These are phyloP conservation scores for Golubevia sp. DNA, from an alignment of 1,284 basidiomycete genomes.

Conservation along the genomic window DNA sequence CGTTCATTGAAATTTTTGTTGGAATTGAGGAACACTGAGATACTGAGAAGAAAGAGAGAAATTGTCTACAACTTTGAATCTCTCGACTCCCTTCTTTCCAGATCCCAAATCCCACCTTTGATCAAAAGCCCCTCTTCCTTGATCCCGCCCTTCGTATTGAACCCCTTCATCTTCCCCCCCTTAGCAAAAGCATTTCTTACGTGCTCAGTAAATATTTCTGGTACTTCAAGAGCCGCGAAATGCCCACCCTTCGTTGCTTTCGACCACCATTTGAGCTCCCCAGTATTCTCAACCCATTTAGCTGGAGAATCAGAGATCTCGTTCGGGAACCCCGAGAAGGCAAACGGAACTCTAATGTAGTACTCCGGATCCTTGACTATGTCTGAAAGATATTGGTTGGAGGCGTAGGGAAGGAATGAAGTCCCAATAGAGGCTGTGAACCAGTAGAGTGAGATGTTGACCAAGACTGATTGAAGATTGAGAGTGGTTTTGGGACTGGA, in stretches of 20 bases:
- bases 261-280: slow-evolving; percentile 27
- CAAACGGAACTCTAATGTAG: slow-evolving; percentile 26
- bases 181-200: slow-evolving; percentile 32
- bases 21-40: no score
- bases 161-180: slow-evolving; percentile 18
- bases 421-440: slow-evolving; percentile 35
- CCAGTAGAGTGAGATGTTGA: slow-evolving; percentile 9
- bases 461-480: slow-evolving; percentile 15
- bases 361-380: slow-evolving; percentile 19
- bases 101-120: slow-evolving; percentile 31
- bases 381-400: slow-evolving; percentile 29
- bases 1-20: no score
- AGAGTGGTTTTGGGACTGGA: neutral
- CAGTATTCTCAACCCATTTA: slow-evolving; percentile 23
- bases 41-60: no score
- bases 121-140: slow-evolving; percentile 17
- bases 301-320: slow-evolving; percentile 34
- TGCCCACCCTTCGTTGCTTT: slow-evolving; percentile 31
- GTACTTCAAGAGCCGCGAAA: slow-evolving; percentile 42
- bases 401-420: slow-evolving; percentile 37
- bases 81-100: slow-evolving; percentile 16
- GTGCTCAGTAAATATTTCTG: slow-evolving; percentile 32
- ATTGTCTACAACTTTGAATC: slow-evolving; percentile 9
- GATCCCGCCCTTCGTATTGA: slow-evolving; percentile 1
- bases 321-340: slow-evolving; percentile 35